phyloP scores from a whole-genome alignment of 23 red algal species.

The Gracilaria gracilis region DNA sequence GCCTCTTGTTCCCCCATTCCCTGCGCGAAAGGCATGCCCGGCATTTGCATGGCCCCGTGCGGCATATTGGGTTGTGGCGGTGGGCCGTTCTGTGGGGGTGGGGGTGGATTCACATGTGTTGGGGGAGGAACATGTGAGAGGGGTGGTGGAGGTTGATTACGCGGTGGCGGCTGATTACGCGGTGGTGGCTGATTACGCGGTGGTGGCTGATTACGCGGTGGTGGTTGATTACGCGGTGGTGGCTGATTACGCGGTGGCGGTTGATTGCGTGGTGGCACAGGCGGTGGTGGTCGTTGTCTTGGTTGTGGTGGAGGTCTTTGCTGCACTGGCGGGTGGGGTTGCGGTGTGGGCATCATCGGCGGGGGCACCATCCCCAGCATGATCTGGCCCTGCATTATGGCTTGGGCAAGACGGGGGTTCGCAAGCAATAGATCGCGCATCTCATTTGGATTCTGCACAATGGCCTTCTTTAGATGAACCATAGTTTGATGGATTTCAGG shows the following conservation, averaged over 20 bases:
- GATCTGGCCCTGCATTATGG: slow-evolving; percentile 84
- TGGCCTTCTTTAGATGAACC: slow-evolving; percentile 82
- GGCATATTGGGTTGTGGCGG: slow-evolving; percentile 28
- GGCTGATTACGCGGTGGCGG: slow-evolving; percentile 19
- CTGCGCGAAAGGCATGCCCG: slow-evolving; percentile 6
- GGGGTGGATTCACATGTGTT: neutral
- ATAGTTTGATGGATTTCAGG: slow-evolving; percentile 83
- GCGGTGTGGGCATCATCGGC: slow-evolving; percentile 56
- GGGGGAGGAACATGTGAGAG: slow-evolving; percentile 24
- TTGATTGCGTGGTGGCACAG: slow-evolving; percentile 23
- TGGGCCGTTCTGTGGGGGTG: slow-evolving; percentile 24
- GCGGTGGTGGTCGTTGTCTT: slow-evolving; percentile 14
- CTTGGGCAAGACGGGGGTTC: slow-evolving; percentile 85
- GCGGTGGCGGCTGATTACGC: slow-evolving; percentile 29
- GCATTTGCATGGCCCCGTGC: slow-evolving; percentile 26
- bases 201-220: neutral
- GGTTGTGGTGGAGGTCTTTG: slow-evolving; percentile 15
- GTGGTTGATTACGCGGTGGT: slow-evolving; percentile 15
- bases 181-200: neutral
- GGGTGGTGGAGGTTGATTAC: slow-evolving; percentile 8
- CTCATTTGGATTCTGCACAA: slow-evolving; percentile 75
- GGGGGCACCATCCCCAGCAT: slow-evolving; percentile 88
- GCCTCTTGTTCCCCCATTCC: slow-evolving; percentile 66
- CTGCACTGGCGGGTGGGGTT: slow-evolving; percentile 38
- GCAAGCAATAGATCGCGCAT: slow-evolving; percentile 73